Evolutionary conservation across 2,329 filamentous ascomycete genomes (phyloP).

Genomic region (Ceratocystis albifundus): DNA sequence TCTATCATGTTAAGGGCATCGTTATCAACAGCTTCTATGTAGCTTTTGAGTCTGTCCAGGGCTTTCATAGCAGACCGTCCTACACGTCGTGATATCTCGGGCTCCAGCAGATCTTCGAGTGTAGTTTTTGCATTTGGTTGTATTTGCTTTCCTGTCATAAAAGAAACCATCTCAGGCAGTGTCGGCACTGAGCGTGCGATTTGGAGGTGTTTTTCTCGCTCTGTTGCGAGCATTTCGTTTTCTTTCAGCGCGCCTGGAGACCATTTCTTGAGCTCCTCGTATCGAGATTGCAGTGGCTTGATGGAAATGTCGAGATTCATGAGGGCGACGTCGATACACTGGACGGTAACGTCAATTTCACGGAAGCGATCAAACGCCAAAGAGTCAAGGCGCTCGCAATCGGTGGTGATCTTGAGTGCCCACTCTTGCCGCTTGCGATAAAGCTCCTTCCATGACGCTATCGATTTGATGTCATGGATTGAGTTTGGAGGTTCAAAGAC

Average conservation of each 20-base stretch:
- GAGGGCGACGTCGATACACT: constrained; percentile 72
- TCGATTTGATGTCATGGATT: constrained; percentile 64
- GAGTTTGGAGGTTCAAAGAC: constrained; percentile 59
- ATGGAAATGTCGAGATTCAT: constrained; percentile 71
- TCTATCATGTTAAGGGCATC: constrained; percentile 43
- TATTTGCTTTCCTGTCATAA: constrained; percentile 44
- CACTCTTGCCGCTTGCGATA: constrained; percentile 72
- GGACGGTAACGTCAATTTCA: constrained; percentile 65
- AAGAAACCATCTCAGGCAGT: constrained; percentile 52
- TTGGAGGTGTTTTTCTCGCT: constrained; percentile 58
- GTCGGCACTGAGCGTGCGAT: constrained; percentile 54
- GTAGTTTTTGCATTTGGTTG: constrained; percentile 42
- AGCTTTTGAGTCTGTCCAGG: constrained; percentile 47
- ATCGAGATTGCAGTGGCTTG: constrained; percentile 58
- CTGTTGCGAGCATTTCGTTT: constrained; percentile 49
- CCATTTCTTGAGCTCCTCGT: constrained; percentile 60
- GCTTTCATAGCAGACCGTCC: constrained; percentile 51
- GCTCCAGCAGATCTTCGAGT: constrained; percentile 64
- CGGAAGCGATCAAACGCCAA: constrained; percentile 53
- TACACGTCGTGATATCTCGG: constrained; percentile 59
- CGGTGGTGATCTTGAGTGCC: constrained; percentile 59
- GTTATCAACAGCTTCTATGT: constrained; percentile 50
- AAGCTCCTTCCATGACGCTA: constrained; percentile 78
- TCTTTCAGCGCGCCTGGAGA: constrained; percentile 55
- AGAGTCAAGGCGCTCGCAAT: constrained; percentile 54